Percentiles rank a stretch among this genome's conserved stretches.
Conservation (phyloP, 2,329 filamentous ascomycete species). For the Cadophora sp. region DNA sequence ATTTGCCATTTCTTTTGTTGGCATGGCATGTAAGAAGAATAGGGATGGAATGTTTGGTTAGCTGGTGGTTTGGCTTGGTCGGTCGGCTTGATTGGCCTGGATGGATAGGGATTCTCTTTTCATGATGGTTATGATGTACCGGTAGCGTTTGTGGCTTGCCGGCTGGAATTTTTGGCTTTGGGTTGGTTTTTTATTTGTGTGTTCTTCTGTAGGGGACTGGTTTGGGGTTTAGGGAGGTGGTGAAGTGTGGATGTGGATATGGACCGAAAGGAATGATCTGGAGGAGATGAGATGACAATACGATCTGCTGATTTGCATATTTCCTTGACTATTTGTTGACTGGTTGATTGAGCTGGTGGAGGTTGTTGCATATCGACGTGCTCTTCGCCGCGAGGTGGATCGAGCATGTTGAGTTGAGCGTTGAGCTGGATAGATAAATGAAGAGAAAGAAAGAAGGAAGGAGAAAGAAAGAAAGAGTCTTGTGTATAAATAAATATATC, state of each 20-base stretch:
- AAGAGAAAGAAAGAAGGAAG: neutral
- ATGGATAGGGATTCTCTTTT: slow-evolving; percentile 10
- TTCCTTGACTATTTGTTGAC: neutral
- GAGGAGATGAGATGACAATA: neutral
- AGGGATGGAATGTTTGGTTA: neutral
- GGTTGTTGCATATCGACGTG: neutral
- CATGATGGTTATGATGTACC: slow-evolving; percentile 30
- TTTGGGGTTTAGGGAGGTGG: neutral
- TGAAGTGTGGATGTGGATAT: neutral
- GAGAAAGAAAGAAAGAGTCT: neutral
- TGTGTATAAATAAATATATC: slow-evolving; percentile 11
- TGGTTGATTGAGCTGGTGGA: neutral
- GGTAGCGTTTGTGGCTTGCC: slow-evolving; percentile 16
- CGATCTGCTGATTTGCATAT: neutral
- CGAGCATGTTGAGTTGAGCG: neutral
- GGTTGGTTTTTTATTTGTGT: neutral
- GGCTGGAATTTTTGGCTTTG: neutral
- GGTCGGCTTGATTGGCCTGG: too few species aligned
- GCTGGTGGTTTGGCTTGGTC: neutral
- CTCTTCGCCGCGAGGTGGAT: neutral
- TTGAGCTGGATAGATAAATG: neutral
- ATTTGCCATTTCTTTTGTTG: slow-evolving; percentile 24
- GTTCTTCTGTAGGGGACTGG: neutral
- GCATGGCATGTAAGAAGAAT: slow-evolving; percentile 10
- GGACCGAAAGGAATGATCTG: neutral